phyloP scores from a whole-genome alignment of 1,139 yeast species.

The Sugiyamaella japonica region DNA sequence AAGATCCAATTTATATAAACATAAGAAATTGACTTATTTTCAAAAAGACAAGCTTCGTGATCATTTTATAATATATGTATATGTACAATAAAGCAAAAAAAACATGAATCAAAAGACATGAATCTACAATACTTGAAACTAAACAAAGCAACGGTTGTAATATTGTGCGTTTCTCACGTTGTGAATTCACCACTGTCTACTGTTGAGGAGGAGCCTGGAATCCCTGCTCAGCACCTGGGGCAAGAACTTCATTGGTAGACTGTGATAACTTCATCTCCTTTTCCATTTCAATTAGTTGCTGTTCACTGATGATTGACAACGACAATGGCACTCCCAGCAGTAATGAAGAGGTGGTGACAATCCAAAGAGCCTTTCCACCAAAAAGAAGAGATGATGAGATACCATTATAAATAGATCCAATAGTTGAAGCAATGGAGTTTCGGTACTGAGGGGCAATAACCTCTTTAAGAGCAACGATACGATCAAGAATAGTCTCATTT shows the following conservation, averaged over 20 bases:
- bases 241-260: slow-evolving; percentile 78
- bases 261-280: slow-evolving; percentile 86
- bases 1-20: background rate
- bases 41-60: too few relatives aligned
- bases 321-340: slow-evolving; percentile 92
- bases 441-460: slow-evolving; percentile 89
- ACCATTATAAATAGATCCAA: slow-evolving; percentile 37
- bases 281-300: slow-evolving; percentile 91
- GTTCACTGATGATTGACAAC: slow-evolving; percentile 85
- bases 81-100: background rate
- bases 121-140: slow-evolving; percentile 6
- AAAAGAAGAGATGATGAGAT: slow-evolving; percentile 49
- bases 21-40: background rate
- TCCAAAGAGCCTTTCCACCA: slow-evolving; percentile 81
- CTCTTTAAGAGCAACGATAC: slow-evolving; percentile 88
- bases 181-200: slow-evolving; percentile 12
- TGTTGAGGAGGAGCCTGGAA: slow-evolving; percentile 42
- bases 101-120: background rate
- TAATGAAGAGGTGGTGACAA: slow-evolving; percentile 76
- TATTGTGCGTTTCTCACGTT: background rate
- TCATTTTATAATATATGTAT: background rate
- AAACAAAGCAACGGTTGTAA: background rate
- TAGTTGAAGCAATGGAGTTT: slow-evolving; percentile 43
- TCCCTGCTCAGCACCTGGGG: slow-evolving; percentile 68
- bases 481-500: slow-evolving; percentile 80